Conservation (phyloP, 352 stramenopile species). For the Phytophthora foliorum region DNA sequence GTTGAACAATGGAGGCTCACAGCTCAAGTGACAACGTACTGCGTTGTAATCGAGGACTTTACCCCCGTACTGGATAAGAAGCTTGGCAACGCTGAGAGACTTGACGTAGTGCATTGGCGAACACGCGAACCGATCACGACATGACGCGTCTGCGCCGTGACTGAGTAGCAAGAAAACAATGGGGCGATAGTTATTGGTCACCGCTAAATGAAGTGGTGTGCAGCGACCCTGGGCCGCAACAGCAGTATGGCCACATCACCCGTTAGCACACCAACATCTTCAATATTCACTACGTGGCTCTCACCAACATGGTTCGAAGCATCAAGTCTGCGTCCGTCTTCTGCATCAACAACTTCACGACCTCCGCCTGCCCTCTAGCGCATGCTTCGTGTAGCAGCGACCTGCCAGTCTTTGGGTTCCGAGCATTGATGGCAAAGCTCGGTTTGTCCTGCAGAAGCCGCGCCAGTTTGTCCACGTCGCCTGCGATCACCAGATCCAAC, state of each 20-base stretch:
- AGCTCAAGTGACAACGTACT: slow-evolving; percentile 23
- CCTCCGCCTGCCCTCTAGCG: slow-evolving; percentile 54
- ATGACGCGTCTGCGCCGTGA: slow-evolving; percentile 63
- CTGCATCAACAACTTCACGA: slow-evolving; percentile 66
- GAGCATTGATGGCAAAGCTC: slow-evolving; percentile 46
- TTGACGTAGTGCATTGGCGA: slow-evolving; percentile 80
- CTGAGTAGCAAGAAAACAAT: slow-evolving; percentile 79
- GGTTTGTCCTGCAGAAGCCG: slow-evolving; percentile 29
- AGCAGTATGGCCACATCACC: neutral
- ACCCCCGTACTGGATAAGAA: slow-evolving; percentile 69
- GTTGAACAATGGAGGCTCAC: neutral
- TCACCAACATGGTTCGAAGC: slow-evolving; percentile 74
- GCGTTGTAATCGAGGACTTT: slow-evolving; percentile 71
- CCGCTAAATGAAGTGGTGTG: slow-evolving; percentile 68
- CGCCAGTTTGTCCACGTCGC: slow-evolving; percentile 38
- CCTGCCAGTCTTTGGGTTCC: slow-evolving; percentile 47
- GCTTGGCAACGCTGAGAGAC: slow-evolving; percentile 68
- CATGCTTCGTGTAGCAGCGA: slow-evolving; percentile 75
- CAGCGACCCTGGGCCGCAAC: slow-evolving; percentile 73
- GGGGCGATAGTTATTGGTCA: slow-evolving; percentile 62
- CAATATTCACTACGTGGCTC: neutral
- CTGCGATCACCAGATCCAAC: slow-evolving; percentile 44
- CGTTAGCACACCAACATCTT: neutral
- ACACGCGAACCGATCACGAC: slow-evolving; percentile 68
- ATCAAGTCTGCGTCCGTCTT: slow-evolving; percentile 58